Conservation (phyloP, 371 early-diverging fungal genomes). For the Mucor saturninus region DNA sequence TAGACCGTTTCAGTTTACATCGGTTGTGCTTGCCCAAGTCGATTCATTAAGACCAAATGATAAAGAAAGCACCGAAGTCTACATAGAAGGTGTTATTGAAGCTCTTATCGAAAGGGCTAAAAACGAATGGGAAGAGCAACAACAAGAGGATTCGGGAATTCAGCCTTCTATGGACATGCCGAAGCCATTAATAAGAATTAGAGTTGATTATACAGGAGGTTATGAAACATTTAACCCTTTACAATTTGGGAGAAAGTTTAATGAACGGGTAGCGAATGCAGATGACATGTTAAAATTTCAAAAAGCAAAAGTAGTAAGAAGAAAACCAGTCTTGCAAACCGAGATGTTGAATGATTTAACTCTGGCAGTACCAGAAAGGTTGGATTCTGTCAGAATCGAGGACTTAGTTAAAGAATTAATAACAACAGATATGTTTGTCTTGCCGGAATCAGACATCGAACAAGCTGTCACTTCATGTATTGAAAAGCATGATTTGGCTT, state of each 20-base stretch:
- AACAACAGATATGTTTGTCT: slow-evolving; percentile 66
- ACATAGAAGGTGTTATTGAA: slow-evolving; percentile 62
- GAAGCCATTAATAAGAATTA: slow-evolving; percentile 78
- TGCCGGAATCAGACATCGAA: slow-evolving; percentile 81
- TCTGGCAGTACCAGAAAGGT: slow-evolving; percentile 57
- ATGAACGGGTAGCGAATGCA: slow-evolving; percentile 92
- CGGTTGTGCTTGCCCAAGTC: slow-evolving; percentile 65
- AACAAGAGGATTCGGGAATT: slow-evolving; percentile 15
- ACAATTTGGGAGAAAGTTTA: slow-evolving; percentile 84
- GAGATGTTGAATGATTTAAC: slow-evolving; percentile 27
- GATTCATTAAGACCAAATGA: slow-evolving; percentile 43
- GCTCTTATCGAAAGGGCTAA: slow-evolving; percentile 71
- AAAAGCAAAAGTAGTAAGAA: slow-evolving; percentile 5
- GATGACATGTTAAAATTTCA: slow-evolving; percentile 89
- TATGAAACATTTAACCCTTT: slow-evolving; percentile 84
- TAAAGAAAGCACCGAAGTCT: slow-evolving; percentile 47
- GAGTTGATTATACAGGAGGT: slow-evolving; percentile 87
- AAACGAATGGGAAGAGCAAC: slow-evolving; percentile 60
- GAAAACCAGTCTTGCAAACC: background rate
- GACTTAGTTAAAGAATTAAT: slow-evolving; percentile 79
- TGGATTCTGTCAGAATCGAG: slow-evolving; percentile 75
- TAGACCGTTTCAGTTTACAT: slow-evolving; percentile 88
- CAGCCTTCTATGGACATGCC: slow-evolving; percentile 50
- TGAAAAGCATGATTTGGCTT: slow-evolving; percentile 89
- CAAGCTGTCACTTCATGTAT: slow-evolving; percentile 80